Conservation (phyloP, 2,329 filamentous ascomycete genomes). For the Ophiobolus disseminans region DNA sequence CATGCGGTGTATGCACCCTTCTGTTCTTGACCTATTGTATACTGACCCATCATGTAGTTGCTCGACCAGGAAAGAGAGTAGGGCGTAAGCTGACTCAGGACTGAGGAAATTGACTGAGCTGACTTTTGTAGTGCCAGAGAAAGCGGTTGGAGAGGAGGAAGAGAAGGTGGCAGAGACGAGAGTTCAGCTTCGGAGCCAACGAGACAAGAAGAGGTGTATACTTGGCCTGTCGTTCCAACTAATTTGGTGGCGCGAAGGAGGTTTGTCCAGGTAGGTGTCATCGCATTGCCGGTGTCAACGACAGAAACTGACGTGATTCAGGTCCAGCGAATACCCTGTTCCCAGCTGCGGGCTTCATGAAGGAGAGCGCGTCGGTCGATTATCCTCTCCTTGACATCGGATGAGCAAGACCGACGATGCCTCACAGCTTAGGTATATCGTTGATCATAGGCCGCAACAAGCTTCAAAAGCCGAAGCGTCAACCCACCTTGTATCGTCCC, state of each 20-base stretch:
- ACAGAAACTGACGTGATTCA: background rate
- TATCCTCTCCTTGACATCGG: background rate
- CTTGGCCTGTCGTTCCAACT: background rate
- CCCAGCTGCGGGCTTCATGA: background rate
- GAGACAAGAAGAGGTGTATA: background rate
- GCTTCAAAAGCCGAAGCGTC: too few relatives aligned
- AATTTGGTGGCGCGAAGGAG: background rate
- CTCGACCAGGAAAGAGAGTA: too few relatives aligned
- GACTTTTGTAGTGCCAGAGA: background rate
- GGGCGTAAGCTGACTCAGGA: too few relatives aligned
- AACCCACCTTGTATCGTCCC: too few relatives aligned
- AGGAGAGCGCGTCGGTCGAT: background rate
- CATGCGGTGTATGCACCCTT: too few relatives aligned
- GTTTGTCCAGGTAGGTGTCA: background rate
- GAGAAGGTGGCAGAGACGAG: background rate
- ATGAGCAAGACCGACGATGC: background rate
- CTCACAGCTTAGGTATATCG: background rate
- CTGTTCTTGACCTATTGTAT: too few relatives aligned
- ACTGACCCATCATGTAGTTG: too few relatives aligned
- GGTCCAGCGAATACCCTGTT: background rate
- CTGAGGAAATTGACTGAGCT: too few relatives aligned
- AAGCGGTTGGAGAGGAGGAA: background rate
- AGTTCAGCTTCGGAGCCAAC: background rate
- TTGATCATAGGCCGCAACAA: background rate
- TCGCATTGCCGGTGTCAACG: background rate